These are phyloP conservation scores for Boletellus ananas DNA, from an alignment of 768 basidiomycete species.

Conservation along the genomic window DNA sequence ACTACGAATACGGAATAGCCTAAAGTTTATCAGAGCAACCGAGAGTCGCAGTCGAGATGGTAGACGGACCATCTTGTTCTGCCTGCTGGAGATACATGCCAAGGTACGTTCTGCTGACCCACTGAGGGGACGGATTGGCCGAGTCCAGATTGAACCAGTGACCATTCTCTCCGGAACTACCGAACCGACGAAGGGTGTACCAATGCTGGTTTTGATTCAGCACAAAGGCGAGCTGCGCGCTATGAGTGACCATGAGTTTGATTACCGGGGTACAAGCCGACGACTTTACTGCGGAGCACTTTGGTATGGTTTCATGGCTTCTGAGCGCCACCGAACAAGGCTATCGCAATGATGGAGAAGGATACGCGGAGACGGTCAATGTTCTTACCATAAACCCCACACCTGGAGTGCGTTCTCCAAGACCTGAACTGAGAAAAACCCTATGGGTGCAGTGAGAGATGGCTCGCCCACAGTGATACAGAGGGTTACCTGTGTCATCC, in stretches of 20 bases:
- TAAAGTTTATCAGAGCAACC: constrained; percentile 29
- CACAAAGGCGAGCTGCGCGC: constrained; percentile 82
- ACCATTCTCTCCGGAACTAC: constrained; percentile 45
- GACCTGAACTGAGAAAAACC: constrained; percentile 91
- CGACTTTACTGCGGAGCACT: constrained; percentile 67
- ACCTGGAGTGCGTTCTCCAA: constrained; percentile 79
- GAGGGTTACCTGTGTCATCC: constrained; percentile 76
- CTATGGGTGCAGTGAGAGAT: constrained; percentile 33
- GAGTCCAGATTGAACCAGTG: constrained; percentile 94
- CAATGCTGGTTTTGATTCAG: constrained; percentile 86
- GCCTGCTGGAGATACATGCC: constrained; percentile 85
- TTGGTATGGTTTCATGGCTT: constrained; percentile 75
- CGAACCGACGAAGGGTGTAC: constrained; percentile 85
- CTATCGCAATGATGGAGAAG: constrained; percentile 27
- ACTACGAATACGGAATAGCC: constrained; percentile 83
- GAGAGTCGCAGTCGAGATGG: neutral
- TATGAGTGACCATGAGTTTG: constrained; percentile 28
- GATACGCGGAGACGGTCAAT: neutral
- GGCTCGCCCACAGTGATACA: neutral
- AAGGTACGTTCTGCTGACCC: constrained; percentile 81
- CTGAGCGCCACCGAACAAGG: constrained; percentile 80
- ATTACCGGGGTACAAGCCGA: neutral
- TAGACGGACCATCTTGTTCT: constrained; percentile 69
- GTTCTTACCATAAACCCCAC: constrained; percentile 71
- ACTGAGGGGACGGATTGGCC: constrained; percentile 63